These are phyloP conservation scores for Mycena belliarum DNA, from an alignment of 768 basidiomycete species.

Conservation along the genomic window DNA sequence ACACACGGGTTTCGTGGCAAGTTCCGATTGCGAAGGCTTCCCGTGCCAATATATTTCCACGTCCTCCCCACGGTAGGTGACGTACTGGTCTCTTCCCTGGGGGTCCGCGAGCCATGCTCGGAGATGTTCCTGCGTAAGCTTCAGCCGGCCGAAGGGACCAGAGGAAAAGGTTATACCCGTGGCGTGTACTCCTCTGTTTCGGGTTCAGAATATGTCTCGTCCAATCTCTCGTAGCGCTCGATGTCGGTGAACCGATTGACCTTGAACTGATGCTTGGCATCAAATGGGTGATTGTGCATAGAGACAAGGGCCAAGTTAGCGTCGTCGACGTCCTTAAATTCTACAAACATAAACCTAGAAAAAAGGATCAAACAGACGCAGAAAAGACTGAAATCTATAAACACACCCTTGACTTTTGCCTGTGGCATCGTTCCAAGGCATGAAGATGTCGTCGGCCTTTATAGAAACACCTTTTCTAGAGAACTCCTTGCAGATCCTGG, in stretches of 20 bases:
- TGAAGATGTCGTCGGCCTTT: conserved; percentile 73
- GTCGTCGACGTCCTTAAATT: conserved; percentile 70
- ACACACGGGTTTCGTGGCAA: conserved; percentile 77
- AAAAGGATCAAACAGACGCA: background rate
- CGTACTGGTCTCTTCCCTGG: conserved; percentile 93
- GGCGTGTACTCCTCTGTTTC: conserved; percentile 70
- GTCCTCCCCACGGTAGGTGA: conserved; percentile 90
- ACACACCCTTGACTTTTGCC: conserved; percentile 90
- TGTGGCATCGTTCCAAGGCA: conserved; percentile 84
- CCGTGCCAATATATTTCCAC: conserved; percentile 93
- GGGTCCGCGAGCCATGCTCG: conserved; percentile 93
- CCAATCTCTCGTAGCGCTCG: conserved; percentile 75
- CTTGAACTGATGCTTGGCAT: conserved; percentile 81
- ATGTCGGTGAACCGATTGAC: conserved; percentile 90
- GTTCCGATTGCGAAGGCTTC: conserved; percentile 82
- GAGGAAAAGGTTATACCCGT: conserved; percentile 50
- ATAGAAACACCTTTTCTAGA: conserved; percentile 76
- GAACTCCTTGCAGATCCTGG: conserved; percentile 84
- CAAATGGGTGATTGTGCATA: conserved; percentile 82
- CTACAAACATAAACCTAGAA: conserved; percentile 81
- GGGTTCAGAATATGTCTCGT: conserved; percentile 79
- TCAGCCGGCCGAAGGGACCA: background rate
- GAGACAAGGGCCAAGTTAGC: conserved; percentile 65
- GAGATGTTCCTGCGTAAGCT: conserved; percentile 76
- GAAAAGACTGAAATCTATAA: background rate